Conservation (phyloP, 148 eudicot genomes). For the Nepenthes gracilis region DNA sequence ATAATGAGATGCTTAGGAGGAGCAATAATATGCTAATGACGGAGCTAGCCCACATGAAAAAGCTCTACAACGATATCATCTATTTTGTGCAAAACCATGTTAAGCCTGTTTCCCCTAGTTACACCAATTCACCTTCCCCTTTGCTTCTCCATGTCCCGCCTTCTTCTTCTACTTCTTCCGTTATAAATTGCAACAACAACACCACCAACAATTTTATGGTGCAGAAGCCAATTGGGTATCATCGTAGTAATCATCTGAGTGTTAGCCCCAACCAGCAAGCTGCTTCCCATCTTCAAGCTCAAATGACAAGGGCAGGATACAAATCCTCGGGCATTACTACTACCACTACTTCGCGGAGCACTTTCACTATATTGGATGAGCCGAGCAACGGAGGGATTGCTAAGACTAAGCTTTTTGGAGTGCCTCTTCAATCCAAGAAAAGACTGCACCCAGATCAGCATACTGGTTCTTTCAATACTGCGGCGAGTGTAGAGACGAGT, state of each 20-base stretch:
- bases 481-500: conserved; percentile 9
- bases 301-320: not conserved
- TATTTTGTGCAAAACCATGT: conserved; percentile 89
- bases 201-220: not conserved
- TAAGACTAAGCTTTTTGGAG: conserved; percentile 64
- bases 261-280: conserved; percentile 9
- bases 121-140: conserved; percentile 1
- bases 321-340: not conserved
- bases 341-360: conserved; percentile 7
- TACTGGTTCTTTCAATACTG: not conserved
- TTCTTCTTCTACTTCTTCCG: not conserved
- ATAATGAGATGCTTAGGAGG: conserved; percentile 61
- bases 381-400: not conserved
- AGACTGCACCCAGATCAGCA: conserved; percentile 51
- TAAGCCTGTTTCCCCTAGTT: conserved; percentile 53
- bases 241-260: conserved; percentile 4
- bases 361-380: conserved; percentile 11
- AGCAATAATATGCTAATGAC: conserved; percentile 65
- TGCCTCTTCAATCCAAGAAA: conserved; percentile 52
- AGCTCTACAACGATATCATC: conserved; percentile 76
- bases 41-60: conserved; percentile 80
- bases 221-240: conserved; percentile 6
- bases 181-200: not conserved
- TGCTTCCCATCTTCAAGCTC: not conserved
- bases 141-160: not conserved